Percentiles rank a stretch among this genome's conserved stretches.
These are phyloP conservation scores for Stagonosporopsis rhizophila DNA, from an alignment of 2,329 filamentous ascomycete species.

Conservation along the genomic window DNA sequence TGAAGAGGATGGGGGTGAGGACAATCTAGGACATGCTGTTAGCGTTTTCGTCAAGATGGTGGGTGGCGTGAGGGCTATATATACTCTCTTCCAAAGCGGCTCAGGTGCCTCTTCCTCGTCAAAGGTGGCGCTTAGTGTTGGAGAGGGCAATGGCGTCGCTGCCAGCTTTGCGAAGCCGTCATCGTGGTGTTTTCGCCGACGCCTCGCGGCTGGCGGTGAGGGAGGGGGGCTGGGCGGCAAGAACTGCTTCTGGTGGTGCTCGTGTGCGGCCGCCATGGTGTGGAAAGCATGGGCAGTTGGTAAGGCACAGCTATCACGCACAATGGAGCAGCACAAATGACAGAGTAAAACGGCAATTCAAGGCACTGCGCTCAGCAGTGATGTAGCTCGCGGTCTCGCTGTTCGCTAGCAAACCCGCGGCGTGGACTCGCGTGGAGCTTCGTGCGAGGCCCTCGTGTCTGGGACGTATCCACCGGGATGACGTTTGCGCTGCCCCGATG, in stretches of 20 bases:
- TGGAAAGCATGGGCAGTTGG: not conserved
- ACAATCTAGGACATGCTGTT: constrained; percentile 47
- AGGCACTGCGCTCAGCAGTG: not conserved
- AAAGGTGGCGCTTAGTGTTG: constrained; percentile 30
- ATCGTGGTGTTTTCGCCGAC: constrained; percentile 29
- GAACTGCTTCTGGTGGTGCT: constrained; percentile 20
- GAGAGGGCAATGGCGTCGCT: constrained; percentile 30
- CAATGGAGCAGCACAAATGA: not conserved
- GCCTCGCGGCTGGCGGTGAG: constrained; percentile 32
- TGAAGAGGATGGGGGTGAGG: constrained; percentile 69
- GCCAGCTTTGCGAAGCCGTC: constrained; percentile 45
- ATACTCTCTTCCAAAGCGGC: constrained; percentile 35
- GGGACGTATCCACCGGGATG: constrained; percentile 14
- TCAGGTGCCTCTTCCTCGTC: constrained; percentile 28
- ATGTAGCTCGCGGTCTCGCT: not conserved
- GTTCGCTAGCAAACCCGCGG: not conserved
- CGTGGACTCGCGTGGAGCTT: constrained; percentile 7
- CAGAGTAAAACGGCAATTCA: not conserved
- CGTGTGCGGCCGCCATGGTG: constrained; percentile 22
- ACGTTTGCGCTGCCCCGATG: constrained; percentile 6
- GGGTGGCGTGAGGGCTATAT: not conserved
- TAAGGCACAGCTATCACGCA: not conserved
- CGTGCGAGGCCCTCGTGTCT: constrained; percentile 3
- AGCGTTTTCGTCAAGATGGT: not conserved
- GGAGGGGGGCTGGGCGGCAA: constrained; percentile 40